These are phyloP conservation scores for Parafenestella ontariensis DNA, from an alignment of 2,329 filamentous ascomycete species.

Conservation along the genomic window DNA sequence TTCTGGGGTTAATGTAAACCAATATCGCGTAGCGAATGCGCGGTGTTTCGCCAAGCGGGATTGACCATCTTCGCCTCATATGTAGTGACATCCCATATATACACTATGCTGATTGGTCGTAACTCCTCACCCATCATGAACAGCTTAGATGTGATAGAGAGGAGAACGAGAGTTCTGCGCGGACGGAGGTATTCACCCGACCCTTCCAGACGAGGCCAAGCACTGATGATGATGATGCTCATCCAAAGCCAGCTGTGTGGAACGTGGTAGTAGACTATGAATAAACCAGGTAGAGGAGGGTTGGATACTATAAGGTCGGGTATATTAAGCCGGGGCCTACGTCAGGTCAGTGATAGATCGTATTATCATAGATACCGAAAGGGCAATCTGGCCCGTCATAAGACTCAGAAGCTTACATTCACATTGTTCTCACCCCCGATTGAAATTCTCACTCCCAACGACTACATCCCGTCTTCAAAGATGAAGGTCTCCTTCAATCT, in stretches of 20 bases:
- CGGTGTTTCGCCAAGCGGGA: constrained; percentile 13
- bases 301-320: not conserved
- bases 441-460: not conserved
- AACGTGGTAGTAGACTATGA: not conserved
- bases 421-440: not conserved
- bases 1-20: constrained; percentile 13
- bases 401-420: not conserved
- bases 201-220: not conserved
- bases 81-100: not conserved
- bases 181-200: not conserved
- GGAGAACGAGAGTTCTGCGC: too few species aligned
- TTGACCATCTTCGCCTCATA: constrained; percentile 3
- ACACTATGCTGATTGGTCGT: not conserved
- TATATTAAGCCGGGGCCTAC: not conserved
- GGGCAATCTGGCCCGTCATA: too few species aligned
- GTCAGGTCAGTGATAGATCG: not conserved
- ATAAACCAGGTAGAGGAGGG: not conserved
- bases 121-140: not conserved
- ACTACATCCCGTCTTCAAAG: constrained; percentile 3
- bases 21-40: constrained; percentile 19
- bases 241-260: not conserved
- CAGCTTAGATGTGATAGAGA: not conserved
- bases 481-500: constrained; percentile 20
- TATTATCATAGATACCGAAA: too few species aligned
- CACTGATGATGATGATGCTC: not conserved